phyloP scores from a whole-genome alignment of 2,329 filamentous ascomycete genomes.

The Trichoderma sp. region DNA sequence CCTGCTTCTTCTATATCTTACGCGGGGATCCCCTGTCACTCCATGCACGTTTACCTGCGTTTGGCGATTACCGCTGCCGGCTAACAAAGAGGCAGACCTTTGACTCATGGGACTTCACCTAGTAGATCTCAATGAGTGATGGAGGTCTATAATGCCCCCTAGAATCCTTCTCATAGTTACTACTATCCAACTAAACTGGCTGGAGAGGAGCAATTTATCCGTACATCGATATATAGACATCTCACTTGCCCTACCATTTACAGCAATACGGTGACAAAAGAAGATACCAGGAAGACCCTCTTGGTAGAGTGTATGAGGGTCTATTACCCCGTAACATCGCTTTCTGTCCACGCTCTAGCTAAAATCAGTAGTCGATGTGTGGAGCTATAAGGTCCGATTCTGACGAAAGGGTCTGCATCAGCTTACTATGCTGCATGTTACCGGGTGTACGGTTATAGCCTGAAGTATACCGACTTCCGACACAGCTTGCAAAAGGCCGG shows the following conservation, averaged over 20 bases:
- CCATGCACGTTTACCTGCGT: neutral
- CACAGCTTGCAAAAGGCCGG: neutral
- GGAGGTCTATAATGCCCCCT: neutral
- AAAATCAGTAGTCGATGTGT: neutral
- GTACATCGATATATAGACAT: neutral
- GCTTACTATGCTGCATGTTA: neutral
- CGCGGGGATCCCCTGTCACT: neutral
- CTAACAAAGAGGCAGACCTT: neutral
- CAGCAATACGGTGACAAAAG: neutral
- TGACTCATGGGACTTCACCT: neutral
- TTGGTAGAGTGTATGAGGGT: neutral
- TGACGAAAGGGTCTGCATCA: neutral
- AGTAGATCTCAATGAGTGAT: neutral
- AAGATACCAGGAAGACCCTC: neutral
- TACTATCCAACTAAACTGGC: neutral
- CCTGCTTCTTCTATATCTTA: neutral
- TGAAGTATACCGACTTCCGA: neutral
- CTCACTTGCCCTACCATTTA: neutral
- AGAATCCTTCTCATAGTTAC: neutral
- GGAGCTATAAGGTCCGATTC: neutral
- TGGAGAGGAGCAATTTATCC: neutral
- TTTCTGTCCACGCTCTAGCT: neutral
- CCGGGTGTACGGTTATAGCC: neutral
- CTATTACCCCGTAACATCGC: neutral
- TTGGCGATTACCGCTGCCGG: neutral